These are phyloP conservation scores for Glomus cerebriforme DNA, from an alignment of 192 early-diverging fungal genomes.

Conservation along the genomic window DNA sequence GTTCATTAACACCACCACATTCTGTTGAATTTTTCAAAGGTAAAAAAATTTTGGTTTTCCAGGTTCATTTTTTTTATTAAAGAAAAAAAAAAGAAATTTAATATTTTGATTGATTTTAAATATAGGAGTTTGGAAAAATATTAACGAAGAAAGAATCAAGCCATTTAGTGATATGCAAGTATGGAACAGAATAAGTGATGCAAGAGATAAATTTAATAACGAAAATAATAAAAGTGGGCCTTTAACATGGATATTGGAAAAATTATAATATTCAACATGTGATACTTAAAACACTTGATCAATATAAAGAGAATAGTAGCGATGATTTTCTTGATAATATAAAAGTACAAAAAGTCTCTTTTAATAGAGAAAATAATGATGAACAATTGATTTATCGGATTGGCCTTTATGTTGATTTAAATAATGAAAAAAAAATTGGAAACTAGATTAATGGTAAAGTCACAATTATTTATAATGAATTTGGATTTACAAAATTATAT, in stretches of 20 bases:
- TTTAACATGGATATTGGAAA: constrained; percentile 87
- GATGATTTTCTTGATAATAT: constrained; percentile 70
- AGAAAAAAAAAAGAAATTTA: too few species aligned
- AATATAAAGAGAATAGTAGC: constrained; percentile 38
- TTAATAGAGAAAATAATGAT: constrained; percentile 17
- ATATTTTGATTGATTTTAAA: constrained; percentile 39
- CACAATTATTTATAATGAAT: too few species aligned
- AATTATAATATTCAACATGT: constrained; percentile 80
- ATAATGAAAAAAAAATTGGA: constrained; percentile 62
- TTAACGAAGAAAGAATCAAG: constrained; percentile 58
- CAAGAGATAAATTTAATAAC: constrained; percentile 66
- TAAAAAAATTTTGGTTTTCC: constrained; percentile 7
- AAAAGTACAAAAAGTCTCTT: constrained; percentile 62
- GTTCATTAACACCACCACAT: constrained; percentile 76
- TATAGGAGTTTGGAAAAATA: constrained; percentile 67
- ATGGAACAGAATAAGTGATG: constrained; percentile 74
- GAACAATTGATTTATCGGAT: constrained; percentile 43
- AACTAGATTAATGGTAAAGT: constrained; percentile 68
- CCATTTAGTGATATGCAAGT: constrained; percentile 75
- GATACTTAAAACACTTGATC: constrained; percentile 54
- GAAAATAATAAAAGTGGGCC: constrained; percentile 35
- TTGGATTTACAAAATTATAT: too few species aligned
- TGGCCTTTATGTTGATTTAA: constrained; percentile 79
- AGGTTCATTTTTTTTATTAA: not conserved
- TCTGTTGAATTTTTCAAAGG: constrained; percentile 63